Evolutionary conservation across 352 stramenopile species (phyloP), one percentile per base, ranked within the genome.

Genomic region (Pythium plurisporium): DNA sequence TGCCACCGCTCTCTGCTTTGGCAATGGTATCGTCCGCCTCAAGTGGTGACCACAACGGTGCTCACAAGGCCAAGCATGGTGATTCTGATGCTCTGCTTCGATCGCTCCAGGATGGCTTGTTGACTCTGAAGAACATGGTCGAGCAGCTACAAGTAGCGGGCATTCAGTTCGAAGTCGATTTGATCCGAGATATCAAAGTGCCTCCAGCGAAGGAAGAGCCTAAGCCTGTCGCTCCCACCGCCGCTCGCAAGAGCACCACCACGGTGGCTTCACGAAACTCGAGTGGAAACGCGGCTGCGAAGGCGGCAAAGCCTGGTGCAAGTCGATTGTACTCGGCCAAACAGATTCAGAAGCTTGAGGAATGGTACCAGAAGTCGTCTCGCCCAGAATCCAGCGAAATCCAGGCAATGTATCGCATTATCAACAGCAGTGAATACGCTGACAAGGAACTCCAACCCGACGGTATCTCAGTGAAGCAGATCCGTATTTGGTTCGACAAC

Each of bases 401-500:
- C 65, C 84, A 94, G 55, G 79, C 80, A n/a, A 94, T 94, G 84
- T 94, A 92, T 62, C 80, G 82, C 42, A 92, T 94, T 42, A 92
- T 94, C 52, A 94, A 94, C 62, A 86, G 82, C 40, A 72, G 74
- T 25, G 79, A 91, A 29, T 94, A 87, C 62, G 82, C 82, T 25
- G 82, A 94, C 59, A 72, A 79, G 61, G 84, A 94, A 54, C 65
- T 94, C 42, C 84, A 94, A 55, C 82, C 84, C 5, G 84, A 94
- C 57, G 84, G 84, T 33, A 94, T 94, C 30, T 88, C 78, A 1
- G 79, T 94, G 34, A 94, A 94, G 61, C 84, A 91, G 58, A 94
- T 92, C 22, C 84, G 82, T 40, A 92, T 94, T 55, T 92, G 82
- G 84, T 94, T 94, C 63, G 84, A 94, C 55, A 94, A 94, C 53